Base-by-base conservation (phyloP, 257 asterid species). In the Cinchona pubescens region DNA sequence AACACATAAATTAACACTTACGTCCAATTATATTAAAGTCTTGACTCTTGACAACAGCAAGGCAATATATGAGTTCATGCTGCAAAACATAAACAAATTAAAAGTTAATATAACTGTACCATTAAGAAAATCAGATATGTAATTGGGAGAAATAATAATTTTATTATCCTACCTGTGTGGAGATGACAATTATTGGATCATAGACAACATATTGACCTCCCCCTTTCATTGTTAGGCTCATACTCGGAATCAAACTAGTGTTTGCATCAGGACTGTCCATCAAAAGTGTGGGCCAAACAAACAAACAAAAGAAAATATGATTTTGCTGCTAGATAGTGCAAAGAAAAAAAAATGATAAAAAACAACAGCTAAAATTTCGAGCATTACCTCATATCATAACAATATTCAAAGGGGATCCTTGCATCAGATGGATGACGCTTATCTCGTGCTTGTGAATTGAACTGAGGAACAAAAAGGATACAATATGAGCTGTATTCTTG, bases 21-120 rank as follows among this genome's bases (percentile, higher is more conserved):
- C 96, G 96, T 70, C 98, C 98, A 58, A 92, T 85, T 73, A 92
- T 92, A 80, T 82, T 92, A 65, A 87, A 82, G 61, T 86, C 97
- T 79, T 82, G 84, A 81, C 97, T 89, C 90, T 88, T 92, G 79
- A 92, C 87, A 66, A 92, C 76, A 43, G 94, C 98, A 73, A 92
- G 86, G 86, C 98, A 92, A 74, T 92, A 92, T 59, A 85, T 72
- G 62, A 89, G 82, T 79, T 87, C 89, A 55, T 73, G 82, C 96
- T 90, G 92, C 86, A 82, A 58, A 78, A 82, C 67, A 77, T 2
- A 49, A 9, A 51, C 0, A 38, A 3, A 25, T 2, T 37, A 75
- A 3, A 48, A 38, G 29, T 56, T 58, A 62, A 72, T 14, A 63
- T 65, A 37, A 16, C n/a, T 35, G 67, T 9, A 60, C 13, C 7